These are phyloP conservation scores for Saksenaea oblongispora DNA, from an alignment of 371 early-diverging fungal genomes.

Conservation along the genomic window DNA sequence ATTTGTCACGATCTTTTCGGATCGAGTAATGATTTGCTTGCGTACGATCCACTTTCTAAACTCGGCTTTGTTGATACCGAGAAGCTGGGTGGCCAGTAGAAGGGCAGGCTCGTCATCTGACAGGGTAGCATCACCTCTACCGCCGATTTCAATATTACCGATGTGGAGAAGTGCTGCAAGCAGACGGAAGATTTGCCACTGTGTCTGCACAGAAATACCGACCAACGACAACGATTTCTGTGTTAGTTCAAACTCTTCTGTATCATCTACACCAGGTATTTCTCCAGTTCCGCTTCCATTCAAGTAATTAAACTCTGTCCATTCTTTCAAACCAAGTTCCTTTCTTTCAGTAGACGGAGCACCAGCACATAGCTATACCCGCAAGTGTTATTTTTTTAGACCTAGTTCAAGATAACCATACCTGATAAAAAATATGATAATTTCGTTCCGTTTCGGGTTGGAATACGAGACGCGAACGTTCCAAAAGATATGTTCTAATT, in stretches of 20 bases:
- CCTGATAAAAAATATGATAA: constrained; percentile 99
- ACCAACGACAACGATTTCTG: constrained; percentile 81
- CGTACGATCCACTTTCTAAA: constrained; percentile 91
- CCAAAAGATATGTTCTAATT: constrained; percentile 97
- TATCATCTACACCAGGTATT: constrained; percentile 89
- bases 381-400: neutral
- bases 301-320: constrained; percentile 81
- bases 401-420: constrained; percentile 12
- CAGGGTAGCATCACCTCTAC: constrained; percentile 71
- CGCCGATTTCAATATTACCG: constrained; percentile 87
- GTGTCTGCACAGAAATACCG: constrained; percentile 77
- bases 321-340: constrained; percentile 71
- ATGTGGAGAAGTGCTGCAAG: constrained; percentile 91
- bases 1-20: constrained; percentile 85
- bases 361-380: constrained; percentile 79
- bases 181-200: constrained; percentile 85
- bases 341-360: constrained; percentile 78
- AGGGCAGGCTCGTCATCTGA: constrained; percentile 74
- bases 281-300: constrained; percentile 82
- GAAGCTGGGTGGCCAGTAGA: constrained; percentile 63
- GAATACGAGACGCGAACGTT: constrained; percentile 94
- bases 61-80: constrained; percentile 71
- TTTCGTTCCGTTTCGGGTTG: constrained; percentile 96
- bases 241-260: constrained; percentile 84
- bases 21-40: constrained; percentile 85